Conservation (phyloP, 768 basidiomycete genomes). For the Leccinum disarticulatum region DNA sequence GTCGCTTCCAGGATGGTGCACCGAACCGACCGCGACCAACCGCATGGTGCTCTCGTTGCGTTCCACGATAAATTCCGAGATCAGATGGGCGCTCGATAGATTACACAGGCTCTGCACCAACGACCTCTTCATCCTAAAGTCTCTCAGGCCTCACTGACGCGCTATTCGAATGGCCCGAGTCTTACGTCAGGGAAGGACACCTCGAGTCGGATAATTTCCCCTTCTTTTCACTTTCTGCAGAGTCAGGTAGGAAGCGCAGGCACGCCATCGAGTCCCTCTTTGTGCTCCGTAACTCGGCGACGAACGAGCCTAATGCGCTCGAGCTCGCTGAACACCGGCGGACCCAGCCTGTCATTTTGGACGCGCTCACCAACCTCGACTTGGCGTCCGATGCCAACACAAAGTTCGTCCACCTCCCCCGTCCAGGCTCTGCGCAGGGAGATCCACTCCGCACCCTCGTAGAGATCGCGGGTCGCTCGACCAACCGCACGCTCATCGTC, state of each 20-base stretch:
- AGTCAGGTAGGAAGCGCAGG: conserved; percentile 54
- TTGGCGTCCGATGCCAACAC: conserved; percentile 61
- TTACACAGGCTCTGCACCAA: conserved; percentile 78
- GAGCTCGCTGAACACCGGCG: conserved; percentile 59
- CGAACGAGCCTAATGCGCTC: conserved; percentile 63
- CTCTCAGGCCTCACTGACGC: conserved; percentile 80
- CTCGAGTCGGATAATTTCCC: conserved; percentile 41
- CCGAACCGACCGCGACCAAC: conserved; percentile 76
- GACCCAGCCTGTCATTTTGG: conserved; percentile 64
- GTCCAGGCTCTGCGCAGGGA: conserved; percentile 35
- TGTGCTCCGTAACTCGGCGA: conserved; percentile 82
- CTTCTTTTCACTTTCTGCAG: conserved; percentile 58
- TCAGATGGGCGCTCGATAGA: conserved; percentile 88
- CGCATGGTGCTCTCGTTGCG: conserved; percentile 88
- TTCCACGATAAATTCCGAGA: conserved; percentile 78
- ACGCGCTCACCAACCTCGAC: conserved; percentile 61
- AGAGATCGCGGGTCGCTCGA: conserved; percentile 52
- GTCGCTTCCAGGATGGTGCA: conserved; percentile 68
- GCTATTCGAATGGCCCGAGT: conserved; percentile 86
- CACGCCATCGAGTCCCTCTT: conserved; percentile 86
- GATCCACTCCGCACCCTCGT: conserved; percentile 61
- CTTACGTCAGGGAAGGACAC: conserved; percentile 69
- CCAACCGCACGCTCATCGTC: conserved; percentile 77
- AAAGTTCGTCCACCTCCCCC: conserved; percentile 54
- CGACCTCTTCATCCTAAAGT: conserved; percentile 70